phyloP scores from a whole-genome alignment of 2,329 filamentous ascomycete genomes.

The Lasiodiplodia sp. region DNA sequence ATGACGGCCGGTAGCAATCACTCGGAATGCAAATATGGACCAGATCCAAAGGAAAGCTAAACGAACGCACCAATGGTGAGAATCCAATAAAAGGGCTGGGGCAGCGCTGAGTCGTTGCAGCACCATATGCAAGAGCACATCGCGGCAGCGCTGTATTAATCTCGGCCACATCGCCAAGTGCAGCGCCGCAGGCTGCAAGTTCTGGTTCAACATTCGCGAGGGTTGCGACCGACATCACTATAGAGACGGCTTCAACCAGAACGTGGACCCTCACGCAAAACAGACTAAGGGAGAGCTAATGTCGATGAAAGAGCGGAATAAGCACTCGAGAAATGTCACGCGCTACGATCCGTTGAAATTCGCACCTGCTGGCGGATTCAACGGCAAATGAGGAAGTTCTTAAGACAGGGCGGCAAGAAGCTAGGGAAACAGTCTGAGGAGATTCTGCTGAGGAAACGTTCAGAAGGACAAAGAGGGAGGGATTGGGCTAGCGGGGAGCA shows the following conservation, averaged over 20 bases:
- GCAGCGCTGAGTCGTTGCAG: not conserved
- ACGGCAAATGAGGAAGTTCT: not conserved
- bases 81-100: not conserved
- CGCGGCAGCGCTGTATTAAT: conserved; percentile 3
- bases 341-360: not conserved
- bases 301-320: not conserved
- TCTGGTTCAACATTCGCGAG: conserved; percentile 13
- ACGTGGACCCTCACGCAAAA: not conserved
- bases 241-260: conserved; percentile 3
- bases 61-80: conserved; percentile 8
- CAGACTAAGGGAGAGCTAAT: not conserved
- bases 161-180: conserved; percentile 10
- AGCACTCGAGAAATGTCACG: not conserved
- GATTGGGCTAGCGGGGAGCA: too few species aligned
- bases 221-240: conserved; percentile 1
- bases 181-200: conserved; percentile 3
- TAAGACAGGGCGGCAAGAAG: not conserved
- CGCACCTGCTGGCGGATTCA: not conserved
- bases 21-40: not conserved
- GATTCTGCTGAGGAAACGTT: too few species aligned
- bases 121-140: not conserved
- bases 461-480: too few species aligned
- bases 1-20: not conserved
- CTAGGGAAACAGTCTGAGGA: too few species aligned
- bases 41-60: conserved; percentile 2